phyloP scores from a whole-genome alignment of 2,329 filamentous ascomycete genomes.

The Albifimbria verrucaria region DNA sequence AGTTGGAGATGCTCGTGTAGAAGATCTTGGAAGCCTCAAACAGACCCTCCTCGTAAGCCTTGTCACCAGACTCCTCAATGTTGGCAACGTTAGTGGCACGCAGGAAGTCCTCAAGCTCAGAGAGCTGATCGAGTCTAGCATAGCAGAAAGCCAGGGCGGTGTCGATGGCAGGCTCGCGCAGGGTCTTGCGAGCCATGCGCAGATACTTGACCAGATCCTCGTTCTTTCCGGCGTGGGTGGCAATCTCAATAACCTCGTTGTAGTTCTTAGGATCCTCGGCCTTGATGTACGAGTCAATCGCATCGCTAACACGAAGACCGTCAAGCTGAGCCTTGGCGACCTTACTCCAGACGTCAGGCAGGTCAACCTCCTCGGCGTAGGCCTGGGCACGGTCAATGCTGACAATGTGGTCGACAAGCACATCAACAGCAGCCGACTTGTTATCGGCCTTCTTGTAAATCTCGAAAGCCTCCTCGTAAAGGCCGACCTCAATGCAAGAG shows the following conservation, averaged over 20 bases:
- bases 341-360: constrained; percentile 96
- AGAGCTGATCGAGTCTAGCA: constrained; percentile 85
- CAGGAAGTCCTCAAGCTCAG: constrained; percentile 94
- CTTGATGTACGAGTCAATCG: constrained; percentile 96
- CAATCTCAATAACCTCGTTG: constrained; percentile 92
- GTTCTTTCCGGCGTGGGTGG: constrained; percentile 93
- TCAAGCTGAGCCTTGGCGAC: constrained; percentile 98
- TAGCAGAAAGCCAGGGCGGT: constrained; percentile 92
- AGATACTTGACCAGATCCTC: constrained; percentile 96
- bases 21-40: constrained; percentile 99
- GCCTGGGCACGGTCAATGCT: constrained; percentile 96
- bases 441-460: constrained; percentile 98
- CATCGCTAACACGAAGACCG: constrained; percentile 85
- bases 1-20: constrained; percentile 97
- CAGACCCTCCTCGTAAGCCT: constrained; percentile 90
- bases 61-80: constrained; percentile 94
- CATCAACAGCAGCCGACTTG: constrained; percentile 80
- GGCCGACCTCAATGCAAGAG: constrained; percentile 89
- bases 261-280: constrained; percentile 92
- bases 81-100: constrained; percentile 91
- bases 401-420: constrained; percentile 93
- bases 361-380: constrained; percentile 90
- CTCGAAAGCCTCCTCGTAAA: constrained; percentile 96
- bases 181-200: constrained; percentile 94
- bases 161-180: constrained; percentile 89